Evolutionary conservation across 2,329 filamentous ascomycete species (phyloP).

Genomic region (Neoscytalidium dimidiatum): DNA sequence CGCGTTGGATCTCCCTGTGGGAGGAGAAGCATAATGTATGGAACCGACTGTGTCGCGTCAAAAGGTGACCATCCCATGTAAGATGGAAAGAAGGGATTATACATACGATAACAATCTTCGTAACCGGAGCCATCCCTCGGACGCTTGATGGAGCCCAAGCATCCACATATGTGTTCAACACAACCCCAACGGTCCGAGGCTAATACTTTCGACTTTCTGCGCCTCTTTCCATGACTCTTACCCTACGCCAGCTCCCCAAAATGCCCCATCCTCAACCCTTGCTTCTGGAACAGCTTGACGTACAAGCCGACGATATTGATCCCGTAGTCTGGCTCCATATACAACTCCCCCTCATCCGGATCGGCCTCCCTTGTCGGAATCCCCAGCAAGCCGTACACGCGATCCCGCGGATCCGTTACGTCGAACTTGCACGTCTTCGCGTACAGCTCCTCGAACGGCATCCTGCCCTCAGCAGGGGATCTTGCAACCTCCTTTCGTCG

Average conservation of each 20-base stretch:
- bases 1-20: background rate
- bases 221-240: background rate
- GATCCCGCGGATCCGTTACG: slow-evolving; percentile 22
- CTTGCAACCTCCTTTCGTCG: background rate
- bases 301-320: background rate
- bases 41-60: background rate
- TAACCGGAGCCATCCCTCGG: no score
- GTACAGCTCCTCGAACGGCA: slow-evolving; percentile 4
- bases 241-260: background rate
- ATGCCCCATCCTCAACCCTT: background rate
- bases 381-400: slow-evolving; percentile 23
- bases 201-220: no score
- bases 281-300: background rate
- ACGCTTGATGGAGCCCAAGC: no score
- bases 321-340: slow-evolving; percentile 22
- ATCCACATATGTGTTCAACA: no score
- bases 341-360: slow-evolving; percentile 7
- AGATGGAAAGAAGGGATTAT: background rate
- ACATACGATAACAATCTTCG: background rate
- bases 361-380: slow-evolving; percentile 14
- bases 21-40: background rate
- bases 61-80: background rate
- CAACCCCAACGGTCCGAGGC: no score
- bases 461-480: no score
- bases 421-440: slow-evolving; percentile 16